These are phyloP conservation scores for Detonula confervacea DNA, from an alignment of 352 stramenopile genomes.

Conservation along the genomic window DNA sequence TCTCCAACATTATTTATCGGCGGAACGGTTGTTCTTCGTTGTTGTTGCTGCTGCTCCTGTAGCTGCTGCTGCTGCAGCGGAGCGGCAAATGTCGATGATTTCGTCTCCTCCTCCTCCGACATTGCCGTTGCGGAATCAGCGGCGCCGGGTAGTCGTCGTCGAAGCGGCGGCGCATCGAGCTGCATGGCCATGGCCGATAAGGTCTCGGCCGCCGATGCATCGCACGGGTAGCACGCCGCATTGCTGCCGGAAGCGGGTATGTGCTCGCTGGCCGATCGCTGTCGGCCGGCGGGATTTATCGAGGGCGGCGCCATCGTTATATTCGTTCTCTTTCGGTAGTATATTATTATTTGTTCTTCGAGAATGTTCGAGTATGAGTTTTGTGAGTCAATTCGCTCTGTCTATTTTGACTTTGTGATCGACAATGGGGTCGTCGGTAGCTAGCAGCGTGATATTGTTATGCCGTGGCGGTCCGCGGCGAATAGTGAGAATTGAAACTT, in stretches of 20 bases:
- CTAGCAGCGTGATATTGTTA: no score
- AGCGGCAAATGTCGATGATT: background rate
- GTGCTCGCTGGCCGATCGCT: background rate
- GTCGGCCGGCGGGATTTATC: background rate
- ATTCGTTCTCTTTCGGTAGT: no score
- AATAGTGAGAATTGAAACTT: no score
- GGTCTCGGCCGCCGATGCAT: background rate
- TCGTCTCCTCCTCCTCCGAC: background rate
- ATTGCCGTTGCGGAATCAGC: background rate
- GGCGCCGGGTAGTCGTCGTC: background rate
- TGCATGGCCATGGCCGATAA: background rate
- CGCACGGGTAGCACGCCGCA: background rate
- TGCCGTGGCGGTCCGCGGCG: no score
- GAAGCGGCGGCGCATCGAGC: background rate
- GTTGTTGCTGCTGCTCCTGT: background rate
- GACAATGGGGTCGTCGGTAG: no score
- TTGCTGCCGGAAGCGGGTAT: no score
- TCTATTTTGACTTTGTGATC: no score
- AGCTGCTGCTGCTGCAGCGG: background rate
- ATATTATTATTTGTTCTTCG: no score
- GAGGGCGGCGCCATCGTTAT: no score
- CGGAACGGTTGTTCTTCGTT: no score
- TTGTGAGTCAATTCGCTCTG: no score
- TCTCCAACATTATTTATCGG: slow-evolving; percentile 73
- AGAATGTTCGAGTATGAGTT: no score